A percentile compares a stretch with the other conserved stretches of the same genome.
These are phyloP conservation scores for Purpureocillium lavendulum DNA, from an alignment of 2,329 filamentous ascomycete genomes.

Conservation along the genomic window DNA sequence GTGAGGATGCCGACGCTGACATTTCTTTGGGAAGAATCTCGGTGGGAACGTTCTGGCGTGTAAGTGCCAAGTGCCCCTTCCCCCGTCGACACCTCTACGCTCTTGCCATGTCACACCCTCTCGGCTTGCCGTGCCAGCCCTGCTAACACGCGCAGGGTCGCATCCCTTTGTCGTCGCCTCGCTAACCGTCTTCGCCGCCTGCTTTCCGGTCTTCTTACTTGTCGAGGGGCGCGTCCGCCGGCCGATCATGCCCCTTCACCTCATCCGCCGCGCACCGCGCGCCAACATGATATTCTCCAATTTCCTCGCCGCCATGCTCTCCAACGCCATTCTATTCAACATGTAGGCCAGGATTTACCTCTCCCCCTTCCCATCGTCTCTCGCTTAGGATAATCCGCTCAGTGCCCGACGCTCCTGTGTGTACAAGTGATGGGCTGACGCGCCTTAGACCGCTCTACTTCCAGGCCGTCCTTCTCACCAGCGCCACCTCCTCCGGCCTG, in stretches of 20 bases:
- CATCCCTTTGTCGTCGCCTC: constrained; percentile 49
- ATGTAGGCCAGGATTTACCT: no score
- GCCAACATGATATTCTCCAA: constrained; percentile 51
- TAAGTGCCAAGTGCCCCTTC: constrained; percentile 20
- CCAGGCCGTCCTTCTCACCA: constrained; percentile 63
- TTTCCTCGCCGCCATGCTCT: constrained; percentile 39
- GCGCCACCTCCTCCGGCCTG: constrained; percentile 63
- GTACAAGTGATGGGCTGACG: neutral
- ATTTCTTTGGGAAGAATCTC: constrained; percentile 33
- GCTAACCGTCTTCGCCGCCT: constrained; percentile 36
- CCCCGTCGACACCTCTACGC: neutral
- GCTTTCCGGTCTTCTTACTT: constrained; percentile 43
- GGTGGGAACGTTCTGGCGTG: constrained; percentile 57
- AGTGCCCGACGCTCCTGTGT: no score
- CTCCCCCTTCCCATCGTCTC: neutral
- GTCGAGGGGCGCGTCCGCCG: constrained; percentile 40
- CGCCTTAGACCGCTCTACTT: constrained; percentile 59
- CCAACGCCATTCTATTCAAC: constrained; percentile 52
- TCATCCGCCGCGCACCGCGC: constrained; percentile 42
- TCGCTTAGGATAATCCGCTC: neutral
- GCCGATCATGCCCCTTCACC: constrained; percentile 52
- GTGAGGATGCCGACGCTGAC: no score
- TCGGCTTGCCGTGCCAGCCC: neutral
- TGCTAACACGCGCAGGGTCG: constrained; percentile 30
- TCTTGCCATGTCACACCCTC: neutral